phyloP scores from a whole-genome alignment of 495 filamentous ascomycete species.

The Neurospora tetraspora region DNA sequence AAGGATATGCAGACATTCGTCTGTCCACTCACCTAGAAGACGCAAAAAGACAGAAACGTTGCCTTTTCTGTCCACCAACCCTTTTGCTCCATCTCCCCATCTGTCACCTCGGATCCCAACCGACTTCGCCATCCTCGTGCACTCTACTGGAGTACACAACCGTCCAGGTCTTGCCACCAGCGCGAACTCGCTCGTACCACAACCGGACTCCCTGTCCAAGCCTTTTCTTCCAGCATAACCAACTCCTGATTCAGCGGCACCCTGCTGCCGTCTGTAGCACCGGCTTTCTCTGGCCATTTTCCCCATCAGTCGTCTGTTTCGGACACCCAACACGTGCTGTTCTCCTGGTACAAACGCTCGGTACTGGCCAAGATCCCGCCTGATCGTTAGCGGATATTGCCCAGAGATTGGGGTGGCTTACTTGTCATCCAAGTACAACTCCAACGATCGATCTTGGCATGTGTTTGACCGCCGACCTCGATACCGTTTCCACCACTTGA shows the following conservation, averaged over 20 bases:
- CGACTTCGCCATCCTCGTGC: neutral
- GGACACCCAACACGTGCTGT: neutral
- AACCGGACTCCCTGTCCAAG: neutral
- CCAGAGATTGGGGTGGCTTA: neutral
- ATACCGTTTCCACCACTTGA: slow-evolving; percentile 3
- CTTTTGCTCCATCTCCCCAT: neutral
- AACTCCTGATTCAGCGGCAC: neutral
- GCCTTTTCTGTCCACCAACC: neutral
- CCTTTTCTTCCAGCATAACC: neutral
- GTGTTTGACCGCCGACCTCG: slow-evolving; percentile 2
- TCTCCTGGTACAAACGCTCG: neutral
- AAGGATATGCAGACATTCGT: neutral
- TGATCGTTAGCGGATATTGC: neutral
- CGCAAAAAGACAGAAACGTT: neutral
- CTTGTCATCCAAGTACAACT: neutral
- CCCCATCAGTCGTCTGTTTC: neutral
- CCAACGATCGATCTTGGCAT: slow-evolving; percentile 1
- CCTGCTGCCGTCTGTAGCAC: neutral
- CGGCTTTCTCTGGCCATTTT: neutral
- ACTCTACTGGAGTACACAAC: neutral
- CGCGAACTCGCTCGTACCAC: neutral
- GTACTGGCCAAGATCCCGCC: neutral
- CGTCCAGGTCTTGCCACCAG: neutral
- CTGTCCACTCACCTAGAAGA: neutral
- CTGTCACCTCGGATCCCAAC: neutral